Evolutionary conservation across 1,284 basidiomycete genomes (phyloP).

Genomic region (Trametes polyzona): DNA sequence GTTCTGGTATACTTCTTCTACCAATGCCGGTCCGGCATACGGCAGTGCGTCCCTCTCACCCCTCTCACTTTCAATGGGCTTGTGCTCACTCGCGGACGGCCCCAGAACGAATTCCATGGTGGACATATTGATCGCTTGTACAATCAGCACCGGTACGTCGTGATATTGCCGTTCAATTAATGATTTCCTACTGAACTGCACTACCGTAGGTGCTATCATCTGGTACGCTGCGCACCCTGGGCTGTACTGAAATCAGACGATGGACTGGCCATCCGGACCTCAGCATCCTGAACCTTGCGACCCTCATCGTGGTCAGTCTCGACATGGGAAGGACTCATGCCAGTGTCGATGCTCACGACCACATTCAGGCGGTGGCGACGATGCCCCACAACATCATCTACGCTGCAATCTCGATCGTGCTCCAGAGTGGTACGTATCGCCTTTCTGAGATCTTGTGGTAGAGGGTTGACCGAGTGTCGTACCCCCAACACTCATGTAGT

Average conservation of each 20-base stretch:
- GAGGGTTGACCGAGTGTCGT: neutral
- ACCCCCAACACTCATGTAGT: neutral
- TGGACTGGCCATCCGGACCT: too few species aligned
- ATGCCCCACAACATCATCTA: neutral
- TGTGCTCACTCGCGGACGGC: too few species aligned
- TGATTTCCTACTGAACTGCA: neutral
- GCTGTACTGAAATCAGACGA: too few species aligned
- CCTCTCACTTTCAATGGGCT: neutral
- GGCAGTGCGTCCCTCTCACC: neutral
- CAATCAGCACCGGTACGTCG: neutral
- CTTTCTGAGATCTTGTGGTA: too few species aligned
- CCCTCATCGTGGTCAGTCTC: neutral
- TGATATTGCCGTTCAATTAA: neutral
- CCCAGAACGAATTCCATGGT: neutral
- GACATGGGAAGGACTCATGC: neutral
- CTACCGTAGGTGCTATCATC: neutral
- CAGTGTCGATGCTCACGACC: neutral
- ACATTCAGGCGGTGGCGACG: too few species aligned
- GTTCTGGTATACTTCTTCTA: conserved; percentile 7
- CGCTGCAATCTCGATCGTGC: neutral
- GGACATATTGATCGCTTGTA: neutral
- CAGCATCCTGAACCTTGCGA: too few species aligned
- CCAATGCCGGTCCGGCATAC: neutral
- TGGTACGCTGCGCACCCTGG: neutral
- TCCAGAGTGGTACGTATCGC: neutral